Conservation (phyloP, 768 basidiomycete genomes). For the Russula olivacea region DNA sequence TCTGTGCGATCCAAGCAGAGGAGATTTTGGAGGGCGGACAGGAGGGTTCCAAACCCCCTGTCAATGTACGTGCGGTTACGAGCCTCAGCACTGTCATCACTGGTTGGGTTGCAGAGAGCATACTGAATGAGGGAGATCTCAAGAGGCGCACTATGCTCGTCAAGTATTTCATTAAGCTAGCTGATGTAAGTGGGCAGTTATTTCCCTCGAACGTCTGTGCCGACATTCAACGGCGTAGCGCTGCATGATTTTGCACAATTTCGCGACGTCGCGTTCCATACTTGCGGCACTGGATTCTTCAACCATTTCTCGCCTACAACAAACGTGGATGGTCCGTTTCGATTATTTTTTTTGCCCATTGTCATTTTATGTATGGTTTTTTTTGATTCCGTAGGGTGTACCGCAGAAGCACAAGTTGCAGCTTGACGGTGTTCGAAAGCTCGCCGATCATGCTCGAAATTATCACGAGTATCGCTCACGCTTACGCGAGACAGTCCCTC, state of each 20-base stretch:
- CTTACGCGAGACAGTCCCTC: slow-evolving; percentile 82
- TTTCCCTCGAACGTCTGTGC: not conserved
- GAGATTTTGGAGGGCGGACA: slow-evolving; percentile 84
- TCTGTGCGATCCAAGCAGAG: slow-evolving; percentile 78
- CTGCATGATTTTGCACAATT: slow-evolving; percentile 78
- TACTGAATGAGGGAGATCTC: slow-evolving; percentile 82
- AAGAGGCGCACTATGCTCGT: slow-evolving; percentile 74
- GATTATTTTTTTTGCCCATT: not conserved
- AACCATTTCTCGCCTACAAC: slow-evolving; percentile 83
- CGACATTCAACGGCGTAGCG: slow-evolving; percentile 48
- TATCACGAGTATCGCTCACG: slow-evolving; percentile 86
- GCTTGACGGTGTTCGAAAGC: slow-evolving; percentile 70
- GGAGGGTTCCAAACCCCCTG: slow-evolving; percentile 54
- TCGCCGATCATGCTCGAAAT: slow-evolving; percentile 89
- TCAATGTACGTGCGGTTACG: slow-evolving; percentile 78
- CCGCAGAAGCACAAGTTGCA: slow-evolving; percentile 78
- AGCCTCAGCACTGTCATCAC: slow-evolving; percentile 89
- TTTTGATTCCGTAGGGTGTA: slow-evolving; percentile 52
- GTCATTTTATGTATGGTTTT: not conserved
- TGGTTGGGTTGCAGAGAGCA: slow-evolving; percentile 93
- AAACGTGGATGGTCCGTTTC: slow-evolving; percentile 86
- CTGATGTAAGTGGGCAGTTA: slow-evolving; percentile 57
- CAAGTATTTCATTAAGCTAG: slow-evolving; percentile 92
- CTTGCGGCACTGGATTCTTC: slow-evolving; percentile 94
- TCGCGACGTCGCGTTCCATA: slow-evolving; percentile 87